These are phyloP conservation scores for Boechera divaricarpa DNA, from an alignment of 345 rosid species.

Conservation along the genomic window DNA sequence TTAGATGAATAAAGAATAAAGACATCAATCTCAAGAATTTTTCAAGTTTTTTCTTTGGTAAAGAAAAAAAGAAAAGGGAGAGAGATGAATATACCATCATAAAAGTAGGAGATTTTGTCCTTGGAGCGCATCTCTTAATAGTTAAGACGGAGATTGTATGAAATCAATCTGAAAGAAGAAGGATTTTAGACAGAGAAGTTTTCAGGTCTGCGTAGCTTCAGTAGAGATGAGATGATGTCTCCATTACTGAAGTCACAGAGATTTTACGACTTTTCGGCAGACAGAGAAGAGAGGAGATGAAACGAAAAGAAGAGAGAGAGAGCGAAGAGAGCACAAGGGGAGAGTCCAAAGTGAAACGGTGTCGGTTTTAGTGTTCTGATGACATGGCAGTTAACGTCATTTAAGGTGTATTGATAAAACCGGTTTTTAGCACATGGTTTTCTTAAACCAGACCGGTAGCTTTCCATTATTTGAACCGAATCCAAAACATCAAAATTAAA, in stretches of 20 bases:
- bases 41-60: too few species aligned
- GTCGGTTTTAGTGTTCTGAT: background rate
- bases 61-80: slow-evolving; percentile 5
- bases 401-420: background rate
- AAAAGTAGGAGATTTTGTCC: slow-evolving; percentile 91
- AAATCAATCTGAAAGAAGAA: background rate
- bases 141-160: background rate
- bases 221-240: slow-evolving; percentile 32
- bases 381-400: slow-evolving; percentile 28
- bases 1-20: background rate
- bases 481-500: background rate
- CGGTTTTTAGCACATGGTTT: background rate
- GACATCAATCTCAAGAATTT: too few species aligned
- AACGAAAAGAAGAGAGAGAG: background rate
- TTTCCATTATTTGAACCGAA: background rate
- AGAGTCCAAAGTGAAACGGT: slow-evolving; percentile 8
- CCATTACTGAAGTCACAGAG: slow-evolving; percentile 30
- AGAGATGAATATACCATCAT: slow-evolving; percentile 65
- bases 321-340: background rate
- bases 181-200: background rate
- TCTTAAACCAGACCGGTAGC: slow-evolving; percentile 8
- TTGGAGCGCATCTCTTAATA: slow-evolving; percentile 65
- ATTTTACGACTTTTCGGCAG: background rate
- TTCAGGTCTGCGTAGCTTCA: background rate
- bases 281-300: background rate